Percentiles rank a stretch among this genome's conserved stretches.
Conservation (phyloP, 176 grass and related monocot species). For the Echinochloa phyllopogon region DNA sequence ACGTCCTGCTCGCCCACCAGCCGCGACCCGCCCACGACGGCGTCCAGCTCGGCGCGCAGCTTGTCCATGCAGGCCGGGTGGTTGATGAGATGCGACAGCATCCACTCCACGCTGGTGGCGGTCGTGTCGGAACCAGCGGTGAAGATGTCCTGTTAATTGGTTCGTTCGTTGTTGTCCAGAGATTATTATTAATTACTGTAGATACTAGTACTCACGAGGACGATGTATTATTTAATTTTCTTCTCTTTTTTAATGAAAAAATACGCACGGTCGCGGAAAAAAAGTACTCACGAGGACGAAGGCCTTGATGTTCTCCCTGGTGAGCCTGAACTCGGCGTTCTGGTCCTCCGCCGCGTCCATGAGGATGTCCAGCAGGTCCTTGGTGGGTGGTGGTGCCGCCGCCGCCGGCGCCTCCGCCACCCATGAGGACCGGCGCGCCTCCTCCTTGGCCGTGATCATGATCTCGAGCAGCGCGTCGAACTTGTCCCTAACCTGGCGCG, state of each 20-base stretch:
- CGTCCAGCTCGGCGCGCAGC: conserved; percentile 50
- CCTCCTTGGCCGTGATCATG: conserved; percentile 53
- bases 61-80: conserved; percentile 34
- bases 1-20: conserved; percentile 59
- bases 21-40: conserved; percentile 36
- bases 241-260: no score
- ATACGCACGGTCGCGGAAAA: no score
- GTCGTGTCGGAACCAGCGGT: conserved; percentile 57
- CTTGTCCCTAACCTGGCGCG: conserved; percentile 42
- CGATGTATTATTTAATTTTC: no score
- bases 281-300: conserved; percentile 56
- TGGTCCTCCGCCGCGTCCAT: conserved; percentile 57
- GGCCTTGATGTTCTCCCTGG: conserved; percentile 72
- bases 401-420: not conserved
- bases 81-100: conserved; percentile 59
- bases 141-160: conserved; percentile 69
- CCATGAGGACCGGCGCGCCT: conserved; percentile 10
- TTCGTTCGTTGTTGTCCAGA: no score
- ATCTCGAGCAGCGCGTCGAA: conserved; percentile 61
- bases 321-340: conserved; percentile 57
- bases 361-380: conserved; percentile 69
- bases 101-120: conserved; percentile 61
- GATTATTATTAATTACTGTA: no score
- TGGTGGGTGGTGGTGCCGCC: not conserved
- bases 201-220: conserved; percentile 52